Base-by-base conservation (phyloP, 805 yeast genomes). In the Kregervanrija delftensis region DNA sequence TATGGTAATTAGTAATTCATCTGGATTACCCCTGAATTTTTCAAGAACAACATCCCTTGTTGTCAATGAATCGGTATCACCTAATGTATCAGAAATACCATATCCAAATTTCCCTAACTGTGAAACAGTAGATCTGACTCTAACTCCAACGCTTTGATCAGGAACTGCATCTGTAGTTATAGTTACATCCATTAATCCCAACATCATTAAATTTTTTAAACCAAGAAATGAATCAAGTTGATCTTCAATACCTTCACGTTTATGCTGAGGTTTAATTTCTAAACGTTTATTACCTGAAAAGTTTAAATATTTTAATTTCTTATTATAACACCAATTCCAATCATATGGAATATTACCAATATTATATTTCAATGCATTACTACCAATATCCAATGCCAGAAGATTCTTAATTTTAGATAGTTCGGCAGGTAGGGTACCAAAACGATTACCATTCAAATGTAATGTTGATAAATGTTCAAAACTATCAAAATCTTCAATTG, bases 281-380 rank as follows among this genome's bases (percentile, higher is more conserved):
- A 93, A 79, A 50, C 96, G 74, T 59, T 85, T 84, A 60, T 93
- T 93, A 34, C 97, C 97, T 0, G 97, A 88, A 46, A 93, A 82
- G 61, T 91, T 93, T 59, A 93, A 73, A 56, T 84, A 89, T 53
- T 73, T 79, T 62, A 93, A 69, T 36, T 79, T 77, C 43, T 74
- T 69, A 59, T 93, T 93, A 69, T 81, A 81, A 55, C 84, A 81
- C 99, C 99, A 93, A 64, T 88, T 93, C 97, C 98, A 93, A 61
- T 93, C 99, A 59, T 87, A 91, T 12, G 93, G 95, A 76, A 89
- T 86, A 62, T 93, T 93, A 3, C 93, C 84, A 45, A 91, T 88
- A 56, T 93, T 93, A 64, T 93, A 93, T 57, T 89, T 86, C 64
- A 93, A 69, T 49, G 81, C 83, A 61, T 93, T 93, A 2, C 95